Evolutionary conservation across 2,329 filamentous ascomycete genomes (phyloP), one percentile per base, ranked within the genome.

Genomic region (Aotearoamyces nothofagi): DNA sequence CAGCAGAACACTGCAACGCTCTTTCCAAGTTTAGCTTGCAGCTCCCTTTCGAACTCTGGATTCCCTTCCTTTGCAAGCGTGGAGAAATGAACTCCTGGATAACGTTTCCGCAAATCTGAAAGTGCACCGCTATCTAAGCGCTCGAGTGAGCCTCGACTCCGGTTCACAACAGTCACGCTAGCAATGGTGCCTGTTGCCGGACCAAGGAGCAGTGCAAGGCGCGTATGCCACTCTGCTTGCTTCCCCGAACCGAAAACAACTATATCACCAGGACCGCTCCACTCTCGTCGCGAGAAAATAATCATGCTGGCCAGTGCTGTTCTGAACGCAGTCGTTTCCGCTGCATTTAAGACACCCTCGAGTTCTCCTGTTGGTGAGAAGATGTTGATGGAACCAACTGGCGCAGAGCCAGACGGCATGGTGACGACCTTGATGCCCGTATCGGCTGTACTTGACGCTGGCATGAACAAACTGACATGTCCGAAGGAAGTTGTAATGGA

Each of bases 211-310:
- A 96, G 63, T 0, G 84, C 77, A 4, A 96, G 66, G 1, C 84
- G 76, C 23, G 92, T 71, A 50, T 94, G 87, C 86, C 86, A 96
- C 57, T 87, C 92, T 9, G 87, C 87, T 57, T 94, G 86, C 41
- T 78, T 73, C 24, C 87, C 87, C 17, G 78, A 76, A 14, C 87
- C 87, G 50, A 94, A 96, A 30, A 92, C 77, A 9, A 78, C 75
- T 8, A 94, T 49, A 9, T 75, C 81, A 46, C 76, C 74, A 23
- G 92, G 76, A 15, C 66, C 66, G 31, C 66, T 60, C n/a, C n/a
- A n/a, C n/a, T n/a, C n/a, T 32, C 87, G 79, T 19, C 65, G 66
- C 12, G 55, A 52, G 19, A 83, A 60, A 0, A 83, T 61, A 15
- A 75, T 71, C 30, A 75, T 68, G 4, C 76, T 78, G 2, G 71